A percentile compares a stretch with the other conserved stretches of the same genome.
Conservation (phyloP, 768 basidiomycete genomes). For the Lyophyllum shimeji region DNA sequence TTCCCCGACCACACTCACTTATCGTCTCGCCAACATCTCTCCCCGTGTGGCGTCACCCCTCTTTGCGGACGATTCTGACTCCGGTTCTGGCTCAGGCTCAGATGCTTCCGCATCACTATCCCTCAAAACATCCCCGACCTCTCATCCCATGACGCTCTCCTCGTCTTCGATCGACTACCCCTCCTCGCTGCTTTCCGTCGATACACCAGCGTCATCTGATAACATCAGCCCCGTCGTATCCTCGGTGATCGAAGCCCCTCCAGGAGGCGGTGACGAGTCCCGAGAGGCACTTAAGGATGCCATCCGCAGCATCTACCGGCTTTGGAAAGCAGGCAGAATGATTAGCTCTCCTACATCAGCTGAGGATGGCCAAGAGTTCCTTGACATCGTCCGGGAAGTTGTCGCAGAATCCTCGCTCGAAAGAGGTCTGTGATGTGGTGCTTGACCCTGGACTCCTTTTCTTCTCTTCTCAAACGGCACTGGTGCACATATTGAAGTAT, state of each 20-base stretch:
- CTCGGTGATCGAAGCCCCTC: constrained; percentile 4
- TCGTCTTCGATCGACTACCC: neutral
- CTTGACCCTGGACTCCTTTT: neutral
- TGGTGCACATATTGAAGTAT: neutral
- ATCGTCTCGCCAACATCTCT: constrained; percentile 37
- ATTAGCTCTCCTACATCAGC: constrained; percentile 10
- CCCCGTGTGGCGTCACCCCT: constrained; percentile 23
- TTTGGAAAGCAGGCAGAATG: constrained; percentile 51
- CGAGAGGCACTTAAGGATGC: constrained; percentile 46
- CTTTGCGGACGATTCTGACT: constrained; percentile 22
- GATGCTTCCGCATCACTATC: constrained; percentile 10
- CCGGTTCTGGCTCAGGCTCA: constrained; percentile 23
- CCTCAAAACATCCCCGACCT: constrained; percentile 8
- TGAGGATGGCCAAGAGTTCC: constrained; percentile 34
- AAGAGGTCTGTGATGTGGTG: neutral
- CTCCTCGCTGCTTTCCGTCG: neutral
- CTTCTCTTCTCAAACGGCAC: neutral
- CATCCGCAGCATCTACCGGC: constrained; percentile 54
- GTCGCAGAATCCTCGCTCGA: constrained; percentile 19
- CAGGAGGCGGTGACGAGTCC: constrained; percentile 17
- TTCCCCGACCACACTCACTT: constrained; percentile 39
- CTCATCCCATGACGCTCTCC: constrained; percentile 1
- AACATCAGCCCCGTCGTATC: constrained; percentile 1
- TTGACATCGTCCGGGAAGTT: constrained; percentile 34
- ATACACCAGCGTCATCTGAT: neutral